These are phyloP conservation scores for Phytophthora kernoviae DNA, from an alignment of 352 stramenopile genomes.

Conservation along the genomic window DNA sequence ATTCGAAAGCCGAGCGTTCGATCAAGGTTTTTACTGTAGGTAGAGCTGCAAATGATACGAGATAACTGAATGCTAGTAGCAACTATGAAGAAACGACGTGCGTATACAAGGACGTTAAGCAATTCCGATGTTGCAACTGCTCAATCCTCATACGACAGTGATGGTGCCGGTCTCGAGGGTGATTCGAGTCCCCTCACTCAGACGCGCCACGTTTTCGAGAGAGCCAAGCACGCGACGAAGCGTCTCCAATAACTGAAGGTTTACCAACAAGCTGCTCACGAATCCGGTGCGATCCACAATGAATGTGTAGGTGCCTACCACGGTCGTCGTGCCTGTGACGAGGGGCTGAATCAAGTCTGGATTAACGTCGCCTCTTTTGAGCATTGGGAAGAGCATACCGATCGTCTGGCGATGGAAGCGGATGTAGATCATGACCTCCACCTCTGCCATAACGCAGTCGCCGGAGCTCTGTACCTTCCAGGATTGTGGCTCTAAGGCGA, in stretches of 20 bases:
- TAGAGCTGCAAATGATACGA: too few relatives aligned
- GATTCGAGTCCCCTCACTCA: constrained; percentile 26
- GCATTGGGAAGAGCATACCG: constrained; percentile 30
- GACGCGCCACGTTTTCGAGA: constrained; percentile 16
- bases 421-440: constrained; percentile 35
- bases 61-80: too few relatives aligned
- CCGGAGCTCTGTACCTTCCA: constrained; percentile 23
- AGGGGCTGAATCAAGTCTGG: constrained; percentile 20
- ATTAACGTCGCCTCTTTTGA: constrained; percentile 25
- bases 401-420: constrained; percentile 36
- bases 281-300: constrained; percentile 28
- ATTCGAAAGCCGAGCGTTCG: too few relatives aligned
- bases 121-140: too few relatives aligned
- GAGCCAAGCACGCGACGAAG: constrained; percentile 33
- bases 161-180: constrained; percentile 33
- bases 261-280: constrained; percentile 30
- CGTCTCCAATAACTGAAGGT: constrained; percentile 37
- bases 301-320: constrained; percentile 32
- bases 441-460: constrained; percentile 29
- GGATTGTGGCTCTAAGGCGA: constrained; percentile 26
- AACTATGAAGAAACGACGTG: too few relatives aligned
- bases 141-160: constrained; percentile 11
- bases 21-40: too few relatives aligned
- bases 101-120: too few relatives aligned
- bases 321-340: constrained; percentile 24